Evolutionary conservation across 225 moss, liverwort and hornwort species (phyloP).

Genomic region (Asterella californica): DNA sequence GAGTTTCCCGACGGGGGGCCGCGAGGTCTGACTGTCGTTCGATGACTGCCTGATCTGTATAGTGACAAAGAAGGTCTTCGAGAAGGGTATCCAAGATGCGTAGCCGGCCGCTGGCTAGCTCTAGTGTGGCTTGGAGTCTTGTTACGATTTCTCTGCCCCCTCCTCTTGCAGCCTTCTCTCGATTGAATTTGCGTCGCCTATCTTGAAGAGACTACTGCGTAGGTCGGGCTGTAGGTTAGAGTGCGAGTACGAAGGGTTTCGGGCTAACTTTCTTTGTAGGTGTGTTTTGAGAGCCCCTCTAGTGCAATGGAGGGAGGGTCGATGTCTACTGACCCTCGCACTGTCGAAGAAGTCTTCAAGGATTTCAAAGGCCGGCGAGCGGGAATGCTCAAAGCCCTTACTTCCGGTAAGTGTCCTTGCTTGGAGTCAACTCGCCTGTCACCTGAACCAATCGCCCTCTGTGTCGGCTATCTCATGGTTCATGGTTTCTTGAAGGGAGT

Average conservation of each 20-base stretch:
- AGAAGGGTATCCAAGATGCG: constrained; percentile 44
- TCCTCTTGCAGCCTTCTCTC: constrained; percentile 20
- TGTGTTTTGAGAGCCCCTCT: constrained; percentile 25
- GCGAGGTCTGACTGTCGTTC: not conserved
- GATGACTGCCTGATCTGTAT: constrained; percentile 19
- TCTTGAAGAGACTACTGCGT: constrained; percentile 34
- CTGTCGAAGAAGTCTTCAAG: constrained; percentile 55
- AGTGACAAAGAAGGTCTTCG: constrained; percentile 4
- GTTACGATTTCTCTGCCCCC: constrained; percentile 23
- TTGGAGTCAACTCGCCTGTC: not conserved
- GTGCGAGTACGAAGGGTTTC: constrained; percentile 18
- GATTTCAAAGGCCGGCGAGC: constrained; percentile 52
- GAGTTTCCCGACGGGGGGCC: not conserved
- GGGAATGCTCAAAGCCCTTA: constrained; percentile 53
- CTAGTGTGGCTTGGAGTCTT: constrained; percentile 32
- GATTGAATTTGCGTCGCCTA: constrained; percentile 35
- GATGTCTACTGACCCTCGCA: constrained; percentile 52
- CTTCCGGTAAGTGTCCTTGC: constrained; percentile 34
- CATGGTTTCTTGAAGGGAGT: constrained; percentile 7
- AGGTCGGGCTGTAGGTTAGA: constrained; percentile 17
- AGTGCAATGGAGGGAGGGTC: constrained; percentile 53
- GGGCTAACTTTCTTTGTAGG: constrained; percentile 25
- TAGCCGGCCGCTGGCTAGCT: constrained; percentile 45
- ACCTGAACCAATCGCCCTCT: not conserved
- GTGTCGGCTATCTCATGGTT: no score